A percentile compares a stretch with the other conserved stretches of the same genome.
These are phyloP conservation scores for Papiliotrema flavescens DNA, from an alignment of 1,284 basidiomycete genomes.

Conservation along the genomic window DNA sequence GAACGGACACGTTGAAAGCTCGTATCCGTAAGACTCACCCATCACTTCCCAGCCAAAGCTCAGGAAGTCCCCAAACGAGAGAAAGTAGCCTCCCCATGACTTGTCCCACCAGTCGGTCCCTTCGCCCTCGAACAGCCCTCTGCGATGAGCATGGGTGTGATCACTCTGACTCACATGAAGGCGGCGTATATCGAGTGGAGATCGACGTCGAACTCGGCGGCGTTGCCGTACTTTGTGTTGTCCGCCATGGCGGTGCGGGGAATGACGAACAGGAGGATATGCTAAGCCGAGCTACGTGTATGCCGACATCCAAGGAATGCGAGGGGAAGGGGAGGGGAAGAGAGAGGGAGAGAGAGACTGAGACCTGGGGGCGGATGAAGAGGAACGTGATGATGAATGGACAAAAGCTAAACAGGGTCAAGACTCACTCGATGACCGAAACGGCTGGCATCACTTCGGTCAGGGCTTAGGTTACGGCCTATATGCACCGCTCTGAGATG, in stretches of 20 bases:
- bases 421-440: not conserved
- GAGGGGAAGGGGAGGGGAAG: not conserved
- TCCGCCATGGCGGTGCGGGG: constrained; percentile 25
- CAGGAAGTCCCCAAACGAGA: constrained; percentile 74
- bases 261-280: not conserved
- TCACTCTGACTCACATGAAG: constrained; percentile 55
- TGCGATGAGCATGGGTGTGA: constrained; percentile 10
- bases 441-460: too few relatives aligned
- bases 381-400: not conserved
- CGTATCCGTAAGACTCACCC: too few relatives aligned
- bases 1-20: not conserved
- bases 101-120: constrained; percentile 71
- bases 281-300: not conserved
- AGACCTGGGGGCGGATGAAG: not conserved
- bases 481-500: too few relatives aligned
- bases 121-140: constrained; percentile 69
- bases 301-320: not conserved
- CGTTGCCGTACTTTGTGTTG: constrained; percentile 57
- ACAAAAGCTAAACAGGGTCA: not conserved
- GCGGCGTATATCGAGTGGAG: constrained; percentile 81
- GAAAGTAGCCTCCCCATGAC: constrained; percentile 75
- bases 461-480: too few relatives aligned
- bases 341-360: not conserved
- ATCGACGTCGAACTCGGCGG: constrained; percentile 75
- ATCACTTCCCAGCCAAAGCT: constrained; percentile 81